Evolutionary conservation across 2,329 filamentous ascomycete genomes (phyloP).

Genomic region (Aspergillus intermedius): DNA sequence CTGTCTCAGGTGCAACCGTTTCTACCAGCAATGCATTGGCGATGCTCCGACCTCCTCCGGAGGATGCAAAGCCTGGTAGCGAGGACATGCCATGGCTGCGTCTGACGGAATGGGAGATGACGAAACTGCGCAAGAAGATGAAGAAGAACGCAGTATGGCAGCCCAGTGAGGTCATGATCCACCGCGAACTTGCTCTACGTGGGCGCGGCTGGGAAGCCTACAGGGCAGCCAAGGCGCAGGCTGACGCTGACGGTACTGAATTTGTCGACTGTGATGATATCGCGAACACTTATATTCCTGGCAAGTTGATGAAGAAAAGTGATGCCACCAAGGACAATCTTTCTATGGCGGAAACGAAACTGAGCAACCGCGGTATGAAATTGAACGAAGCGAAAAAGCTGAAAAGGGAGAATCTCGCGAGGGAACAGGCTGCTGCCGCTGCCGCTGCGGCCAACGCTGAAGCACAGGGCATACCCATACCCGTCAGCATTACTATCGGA

Average conservation of each 20-base stretch:
- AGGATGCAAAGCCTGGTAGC: conserved; percentile 54
- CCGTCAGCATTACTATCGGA: no score
- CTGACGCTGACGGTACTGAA: conserved; percentile 46
- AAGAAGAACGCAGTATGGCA: conserved; percentile 67
- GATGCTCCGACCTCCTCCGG: conserved; percentile 52
- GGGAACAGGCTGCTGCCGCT: conserved; percentile 39
- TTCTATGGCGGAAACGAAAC: conserved; percentile 43
- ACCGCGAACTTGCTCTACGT: conserved; percentile 55
- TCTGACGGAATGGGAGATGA: conserved; percentile 62
- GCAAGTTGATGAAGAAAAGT: conserved; percentile 34
- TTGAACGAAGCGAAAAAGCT: conserved; percentile 57
- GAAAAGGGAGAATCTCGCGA: conserved; percentile 49
- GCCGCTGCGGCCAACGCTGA: conserved; percentile 14
- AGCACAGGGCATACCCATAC: neutral
- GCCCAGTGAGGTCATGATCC: conserved; percentile 61
- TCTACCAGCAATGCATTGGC: conserved; percentile 58
- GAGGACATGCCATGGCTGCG: conserved; percentile 58
- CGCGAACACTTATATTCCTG: conserved; percentile 31
- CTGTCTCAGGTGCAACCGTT: conserved; percentile 21
- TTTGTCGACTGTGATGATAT: conserved; percentile 52
- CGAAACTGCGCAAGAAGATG: conserved; percentile 60
- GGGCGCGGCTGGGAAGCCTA: conserved; percentile 50
- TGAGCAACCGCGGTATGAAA: conserved; percentile 55
- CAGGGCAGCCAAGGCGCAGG: conserved; percentile 44
- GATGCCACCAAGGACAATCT: conserved; percentile 35